Evolutionary conservation across 495 filamentous ascomycete species (phyloP), one percentile per base, ranked within the genome.

Genomic region (Pseudevernia furfuracea): DNA sequence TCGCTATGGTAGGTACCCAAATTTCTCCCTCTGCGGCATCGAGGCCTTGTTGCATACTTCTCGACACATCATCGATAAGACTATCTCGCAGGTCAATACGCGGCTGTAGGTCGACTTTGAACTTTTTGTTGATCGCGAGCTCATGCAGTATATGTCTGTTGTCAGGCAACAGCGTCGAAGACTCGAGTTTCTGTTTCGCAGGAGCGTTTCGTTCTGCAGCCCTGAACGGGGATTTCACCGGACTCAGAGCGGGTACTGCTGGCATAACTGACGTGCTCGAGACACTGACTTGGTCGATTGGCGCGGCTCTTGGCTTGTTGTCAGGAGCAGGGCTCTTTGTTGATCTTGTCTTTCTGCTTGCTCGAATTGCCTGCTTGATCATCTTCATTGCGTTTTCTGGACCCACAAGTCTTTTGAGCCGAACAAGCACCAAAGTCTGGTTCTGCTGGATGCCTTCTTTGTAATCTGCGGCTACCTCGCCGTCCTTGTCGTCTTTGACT

Each of bases 371-470:
- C 44, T 89, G 84, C 46, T 87, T 81, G 59, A 97, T 91, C 75
- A 96, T 80, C 64, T 84, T 82, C 78, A 90, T 89, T 9, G 92
- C 92, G 68, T 80, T 79, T n/a, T 91, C 87, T 14, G 87, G 77
- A 25, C 94, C 94, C 8, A 91, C 90, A 65, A 98, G 82, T 66
- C 89, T 89, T 74, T 96, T 93, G 68, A 98, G 91, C 59, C 90
- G 79, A 52, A 91, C 90, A 64, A 97, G 83, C 36, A 98, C 79
- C 59, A 95, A 83, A 25, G 95, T 82, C 72, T 98, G 94, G 70
- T 97, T 96, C 67, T 97, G 88, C 15, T 90, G 83, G 63, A 98
- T 97, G 44, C 92, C 96, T 70, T 96, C 86, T 64, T 86, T 85
- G 73, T 97, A 98, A 58, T 96, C 91, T 49, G 87, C 86, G 44